Conservation (phyloP, 164 flowering plant genomes). For the Akebia trifoliata region DNA sequence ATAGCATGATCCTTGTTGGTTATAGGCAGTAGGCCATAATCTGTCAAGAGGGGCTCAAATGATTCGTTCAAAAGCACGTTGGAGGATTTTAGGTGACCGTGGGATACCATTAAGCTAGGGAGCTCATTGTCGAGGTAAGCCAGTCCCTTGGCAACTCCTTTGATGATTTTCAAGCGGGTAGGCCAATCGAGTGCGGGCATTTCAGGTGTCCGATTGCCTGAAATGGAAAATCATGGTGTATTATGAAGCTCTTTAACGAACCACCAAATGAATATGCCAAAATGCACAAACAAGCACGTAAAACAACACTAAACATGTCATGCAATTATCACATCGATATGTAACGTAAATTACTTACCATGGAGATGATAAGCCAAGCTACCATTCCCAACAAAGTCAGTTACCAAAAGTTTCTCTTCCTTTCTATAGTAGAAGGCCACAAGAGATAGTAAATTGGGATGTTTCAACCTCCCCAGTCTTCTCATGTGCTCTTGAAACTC, state of each 20-base stretch:
- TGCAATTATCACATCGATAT: no score
- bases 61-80: constrained; percentile 61
- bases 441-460: constrained; percentile 66
- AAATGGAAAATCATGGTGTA: not conserved
- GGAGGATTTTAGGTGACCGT: constrained; percentile 88
- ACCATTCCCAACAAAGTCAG: constrained; percentile 42
- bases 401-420: constrained; percentile 80
- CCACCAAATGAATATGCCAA: not conserved
- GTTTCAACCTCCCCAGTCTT: constrained; percentile 58
- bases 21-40: constrained; percentile 59
- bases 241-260: not conserved
- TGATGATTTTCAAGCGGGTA: constrained; percentile 58
- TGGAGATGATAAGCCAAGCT: constrained; percentile 77
- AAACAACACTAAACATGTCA: no score
- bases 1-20: constrained; percentile 51
- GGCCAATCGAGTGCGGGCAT: constrained; percentile 57
- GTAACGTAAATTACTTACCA: constrained; percentile 43
- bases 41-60: constrained; percentile 53
- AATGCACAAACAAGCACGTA: no score
- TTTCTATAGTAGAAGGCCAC: constrained; percentile 72
- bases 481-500: constrained; percentile 88
- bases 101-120: constrained; percentile 55
- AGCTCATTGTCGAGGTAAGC: constrained; percentile 59
- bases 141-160: constrained; percentile 71
- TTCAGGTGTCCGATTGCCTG: constrained; percentile 39